These are phyloP conservation scores for Heliamphora pulchella DNA, from an alignment of 179 eudicot species.

Conservation along the genomic window DNA sequence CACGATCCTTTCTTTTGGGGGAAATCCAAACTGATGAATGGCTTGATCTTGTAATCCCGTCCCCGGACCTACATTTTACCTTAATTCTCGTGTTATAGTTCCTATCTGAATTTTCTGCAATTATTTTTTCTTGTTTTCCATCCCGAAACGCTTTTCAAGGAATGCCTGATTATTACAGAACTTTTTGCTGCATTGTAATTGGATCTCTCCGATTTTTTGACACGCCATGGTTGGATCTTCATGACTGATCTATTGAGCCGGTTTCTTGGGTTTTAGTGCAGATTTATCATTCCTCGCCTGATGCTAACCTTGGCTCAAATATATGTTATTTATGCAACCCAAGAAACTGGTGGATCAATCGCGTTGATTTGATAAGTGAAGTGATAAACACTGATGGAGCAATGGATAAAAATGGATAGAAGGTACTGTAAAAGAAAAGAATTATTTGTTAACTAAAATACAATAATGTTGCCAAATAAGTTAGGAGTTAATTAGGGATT, in stretches of 20 bases:
- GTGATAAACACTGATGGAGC: background rate
- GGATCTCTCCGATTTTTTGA: background rate
- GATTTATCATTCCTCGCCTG: background rate
- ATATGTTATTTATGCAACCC: background rate
- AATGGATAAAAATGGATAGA: background rate
- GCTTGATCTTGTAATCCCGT: background rate
- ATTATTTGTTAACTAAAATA: background rate
- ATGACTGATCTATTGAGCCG: too few species aligned
- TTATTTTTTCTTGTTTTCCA: background rate
- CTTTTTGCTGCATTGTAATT: background rate
- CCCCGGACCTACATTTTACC: background rate
- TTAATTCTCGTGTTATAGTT: background rate
- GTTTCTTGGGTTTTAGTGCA: background rate
- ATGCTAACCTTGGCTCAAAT: background rate
- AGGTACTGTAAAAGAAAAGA: background rate
- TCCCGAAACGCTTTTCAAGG: background rate
- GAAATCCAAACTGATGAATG: constrained; percentile 9
- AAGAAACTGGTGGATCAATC: background rate
- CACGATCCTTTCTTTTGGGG: background rate
- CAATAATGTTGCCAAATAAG: background rate
- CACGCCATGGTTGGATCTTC: background rate
- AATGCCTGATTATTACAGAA: background rate
- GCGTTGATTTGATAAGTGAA: background rate
- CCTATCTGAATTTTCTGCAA: background rate
- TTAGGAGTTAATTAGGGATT: too few species aligned